A percentile compares a stretch with the other conserved stretches of the same genome.
Conservation (phyloP, 2,329 filamentous ascomycete species). For the Clonostachys sp. region DNA sequence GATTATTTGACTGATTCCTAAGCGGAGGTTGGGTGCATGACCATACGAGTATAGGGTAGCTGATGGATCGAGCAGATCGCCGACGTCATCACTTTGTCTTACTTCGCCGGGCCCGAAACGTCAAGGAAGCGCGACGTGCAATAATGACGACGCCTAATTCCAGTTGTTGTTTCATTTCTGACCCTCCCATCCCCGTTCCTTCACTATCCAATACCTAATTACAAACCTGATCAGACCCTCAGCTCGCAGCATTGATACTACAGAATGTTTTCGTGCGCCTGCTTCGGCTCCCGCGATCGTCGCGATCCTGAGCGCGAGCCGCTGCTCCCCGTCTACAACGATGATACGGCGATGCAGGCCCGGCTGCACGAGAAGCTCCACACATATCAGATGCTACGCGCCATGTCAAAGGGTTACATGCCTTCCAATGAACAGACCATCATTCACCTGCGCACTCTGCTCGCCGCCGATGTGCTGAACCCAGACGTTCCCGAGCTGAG, state of each 20-base stretch:
- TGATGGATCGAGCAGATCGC: no score
- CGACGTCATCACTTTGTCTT: no score
- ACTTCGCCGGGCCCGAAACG: no score
- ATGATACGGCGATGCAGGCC: slow-evolving; percentile 75
- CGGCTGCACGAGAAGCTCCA: slow-evolving; percentile 85
- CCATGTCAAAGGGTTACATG: slow-evolving; percentile 81
- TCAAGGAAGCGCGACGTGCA: no score
- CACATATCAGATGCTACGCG: slow-evolving; percentile 85
- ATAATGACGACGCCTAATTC: no score
- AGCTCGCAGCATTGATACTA: neutral
- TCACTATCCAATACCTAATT: no score
- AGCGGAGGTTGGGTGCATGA: no score
- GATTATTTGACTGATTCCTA: no score
- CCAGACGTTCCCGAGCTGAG: slow-evolving; percentile 67
- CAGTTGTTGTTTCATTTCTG: no score
- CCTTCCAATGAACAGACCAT: slow-evolving; percentile 84
- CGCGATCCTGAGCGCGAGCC: slow-evolving; percentile 66
- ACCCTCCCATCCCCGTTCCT: no score
- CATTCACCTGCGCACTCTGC: slow-evolving; percentile 71
- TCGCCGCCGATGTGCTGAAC: slow-evolving; percentile 75
- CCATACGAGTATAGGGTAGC: no score
- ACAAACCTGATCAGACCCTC: no score
- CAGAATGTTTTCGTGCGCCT: slow-evolving; percentile 54
- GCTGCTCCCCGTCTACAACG: slow-evolving; percentile 75
- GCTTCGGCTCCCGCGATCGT: slow-evolving; percentile 33